A percentile compares a stretch with the other conserved stretches of the same genome.
These are phyloP conservation scores for Blumeriella jaapii DNA, from an alignment of 2,329 filamentous ascomycete species.

Conservation along the genomic window DNA sequence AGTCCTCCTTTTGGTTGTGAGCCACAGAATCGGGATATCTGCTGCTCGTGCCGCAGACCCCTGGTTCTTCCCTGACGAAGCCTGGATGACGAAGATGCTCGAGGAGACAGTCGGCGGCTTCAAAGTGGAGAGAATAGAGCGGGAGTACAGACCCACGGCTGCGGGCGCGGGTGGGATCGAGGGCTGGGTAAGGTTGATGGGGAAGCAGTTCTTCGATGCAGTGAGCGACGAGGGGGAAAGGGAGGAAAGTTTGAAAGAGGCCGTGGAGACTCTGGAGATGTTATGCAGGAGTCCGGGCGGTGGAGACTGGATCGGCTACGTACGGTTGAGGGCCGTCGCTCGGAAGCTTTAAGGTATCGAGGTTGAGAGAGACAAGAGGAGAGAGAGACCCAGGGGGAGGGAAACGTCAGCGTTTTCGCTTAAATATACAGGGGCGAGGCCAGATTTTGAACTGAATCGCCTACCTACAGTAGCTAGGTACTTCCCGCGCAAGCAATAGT, in stretches of 20 bases:
- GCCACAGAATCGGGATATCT: conserved; percentile 38
- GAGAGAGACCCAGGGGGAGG: background rate
- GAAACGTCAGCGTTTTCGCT: too few species aligned
- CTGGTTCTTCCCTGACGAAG: conserved; percentile 62
- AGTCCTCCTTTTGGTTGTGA: conserved; percentile 42
- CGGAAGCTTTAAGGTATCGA: conserved; percentile 25
- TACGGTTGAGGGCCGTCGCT: conserved; percentile 39
- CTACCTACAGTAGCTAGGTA: too few species aligned
- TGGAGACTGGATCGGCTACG: conserved; percentile 44
- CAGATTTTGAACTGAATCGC: too few species aligned
- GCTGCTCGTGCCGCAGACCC: conserved; percentile 41
- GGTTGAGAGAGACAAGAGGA: background rate
- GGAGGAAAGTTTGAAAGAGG: conserved; percentile 42
- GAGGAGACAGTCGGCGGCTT: conserved; percentile 32
- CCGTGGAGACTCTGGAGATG: conserved; percentile 40
- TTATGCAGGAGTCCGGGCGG: conserved; percentile 46
- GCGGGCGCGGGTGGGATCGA: conserved; percentile 47
- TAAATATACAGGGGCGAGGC: too few species aligned
- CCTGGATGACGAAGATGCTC: conserved; percentile 36
- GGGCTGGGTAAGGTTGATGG: conserved; percentile 57
- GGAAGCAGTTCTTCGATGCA: conserved; percentile 43
- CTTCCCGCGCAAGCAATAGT: too few species aligned
- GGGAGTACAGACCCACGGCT: conserved; percentile 53
- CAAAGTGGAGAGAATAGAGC: conserved; percentile 38
- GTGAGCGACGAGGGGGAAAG: conserved; percentile 34